phyloP scores from a whole-genome alignment of 2,329 filamentous ascomycete species.

The Xenoacremonium recifei region DNA sequence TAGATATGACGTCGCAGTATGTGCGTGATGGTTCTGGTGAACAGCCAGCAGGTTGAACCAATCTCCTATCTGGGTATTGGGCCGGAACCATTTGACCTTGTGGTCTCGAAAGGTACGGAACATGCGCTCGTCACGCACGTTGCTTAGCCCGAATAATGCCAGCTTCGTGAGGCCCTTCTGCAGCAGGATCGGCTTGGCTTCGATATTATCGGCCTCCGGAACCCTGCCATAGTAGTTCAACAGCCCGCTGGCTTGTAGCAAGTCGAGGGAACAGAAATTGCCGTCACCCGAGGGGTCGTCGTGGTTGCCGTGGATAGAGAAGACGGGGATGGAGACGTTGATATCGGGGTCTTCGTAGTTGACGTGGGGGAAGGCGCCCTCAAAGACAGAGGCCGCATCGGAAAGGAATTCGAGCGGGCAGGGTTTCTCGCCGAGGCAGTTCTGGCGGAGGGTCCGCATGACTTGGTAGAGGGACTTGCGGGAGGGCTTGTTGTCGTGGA shows the following conservation, averaged over 20 bases:
- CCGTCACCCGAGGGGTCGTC: constrained; percentile 98
- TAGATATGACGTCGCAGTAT: constrained; percentile 89
- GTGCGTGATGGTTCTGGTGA: constrained; percentile 93
- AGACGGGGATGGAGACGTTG: constrained; percentile 94
- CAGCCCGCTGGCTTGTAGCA: constrained; percentile 86
- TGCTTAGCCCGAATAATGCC: constrained; percentile 90
- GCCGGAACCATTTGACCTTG: constrained; percentile 91
- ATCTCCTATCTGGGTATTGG: constrained; percentile 73
- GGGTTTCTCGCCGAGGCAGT: constrained; percentile 92
- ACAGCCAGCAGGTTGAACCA: constrained; percentile 97
- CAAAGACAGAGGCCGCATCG: constrained; percentile 88
- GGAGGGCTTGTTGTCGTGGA: constrained; percentile 97
- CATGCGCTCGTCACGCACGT: constrained; percentile 91
- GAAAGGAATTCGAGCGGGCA: constrained; percentile 94
- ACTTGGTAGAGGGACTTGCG: constrained; percentile 96
- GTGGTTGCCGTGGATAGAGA: constrained; percentile 98
- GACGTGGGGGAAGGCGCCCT: constrained; percentile 85
- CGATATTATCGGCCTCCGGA: constrained; percentile 92
- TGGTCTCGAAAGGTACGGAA: constrained; percentile 91
- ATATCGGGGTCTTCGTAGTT: constrained; percentile 98
- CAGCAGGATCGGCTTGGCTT: constrained; percentile 84
- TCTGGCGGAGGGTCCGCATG: constrained; percentile 89
- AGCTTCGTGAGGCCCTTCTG: constrained; percentile 94
- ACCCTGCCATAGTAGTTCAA: constrained; percentile 96
- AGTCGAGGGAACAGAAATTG: constrained; percentile 84